Evolutionary conservation across 225 moss, liverwort and hornwort species (phyloP).

Genomic region (Neckera pumila): DNA sequence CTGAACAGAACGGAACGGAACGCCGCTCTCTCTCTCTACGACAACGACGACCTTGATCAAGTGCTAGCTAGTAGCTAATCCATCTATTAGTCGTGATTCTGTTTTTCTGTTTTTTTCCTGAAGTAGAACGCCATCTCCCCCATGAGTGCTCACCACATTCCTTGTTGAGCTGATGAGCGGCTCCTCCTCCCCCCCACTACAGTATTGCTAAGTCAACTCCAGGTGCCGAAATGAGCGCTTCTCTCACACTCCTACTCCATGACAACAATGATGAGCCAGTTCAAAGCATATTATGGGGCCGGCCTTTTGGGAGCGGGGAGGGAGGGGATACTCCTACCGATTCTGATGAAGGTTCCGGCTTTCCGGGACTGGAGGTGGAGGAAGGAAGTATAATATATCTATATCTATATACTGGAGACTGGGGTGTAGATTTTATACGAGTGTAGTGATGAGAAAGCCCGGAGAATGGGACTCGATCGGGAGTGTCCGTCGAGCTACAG

Average conservation of each 20-base stretch:
- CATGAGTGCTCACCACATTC: background rate
- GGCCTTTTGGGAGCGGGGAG: background rate
- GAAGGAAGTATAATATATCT: background rate
- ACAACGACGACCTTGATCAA: too few species aligned
- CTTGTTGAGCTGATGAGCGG: background rate
- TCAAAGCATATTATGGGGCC: background rate
- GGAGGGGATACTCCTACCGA: background rate
- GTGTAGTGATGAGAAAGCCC: too few species aligned
- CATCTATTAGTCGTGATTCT: background rate
- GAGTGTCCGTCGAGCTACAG: too few species aligned
- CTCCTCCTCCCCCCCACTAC: background rate
- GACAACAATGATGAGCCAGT: background rate
- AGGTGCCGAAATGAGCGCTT: conserved; percentile 15
- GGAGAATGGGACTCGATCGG: too few species aligned
- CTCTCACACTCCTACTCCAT: background rate
- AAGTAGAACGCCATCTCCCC: background rate
- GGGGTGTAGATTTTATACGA: too few species aligned
- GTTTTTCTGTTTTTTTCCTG: background rate
- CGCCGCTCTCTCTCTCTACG: background rate
- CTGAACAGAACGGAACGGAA: background rate
- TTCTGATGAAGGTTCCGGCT: background rate
- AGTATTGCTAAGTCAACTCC: conserved; percentile 1
- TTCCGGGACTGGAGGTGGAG: background rate
- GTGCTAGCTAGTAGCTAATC: background rate
- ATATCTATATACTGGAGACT: background rate